Evolutionary conservation across 495 filamentous ascomycete genomes (phyloP).

Genomic region (Coniosporium apollinis): DNA sequence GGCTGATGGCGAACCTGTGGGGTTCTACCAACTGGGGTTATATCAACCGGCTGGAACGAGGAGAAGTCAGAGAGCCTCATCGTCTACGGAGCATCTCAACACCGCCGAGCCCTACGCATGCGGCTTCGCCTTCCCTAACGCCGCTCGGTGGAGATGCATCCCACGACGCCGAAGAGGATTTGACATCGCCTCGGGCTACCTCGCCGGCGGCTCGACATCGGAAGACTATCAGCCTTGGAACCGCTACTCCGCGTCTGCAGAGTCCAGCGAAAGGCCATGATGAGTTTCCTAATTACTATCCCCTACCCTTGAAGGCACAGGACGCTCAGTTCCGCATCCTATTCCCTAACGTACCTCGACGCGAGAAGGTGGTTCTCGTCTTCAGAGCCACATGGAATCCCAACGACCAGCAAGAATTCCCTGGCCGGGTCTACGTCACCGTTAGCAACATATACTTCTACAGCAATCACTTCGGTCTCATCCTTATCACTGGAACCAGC

Average conservation of each 20-base stretch:
- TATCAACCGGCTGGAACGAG: slow-evolving; percentile 45
- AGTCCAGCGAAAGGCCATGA: slow-evolving; percentile 17
- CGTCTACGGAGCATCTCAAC: slow-evolving; percentile 8
- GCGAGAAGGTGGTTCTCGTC: slow-evolving; percentile 66
- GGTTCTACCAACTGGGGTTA: slow-evolving; percentile 73
- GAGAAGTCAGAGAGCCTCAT: slow-evolving; percentile 16
- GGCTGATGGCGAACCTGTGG: slow-evolving; percentile 84
- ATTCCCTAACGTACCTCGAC: slow-evolving; percentile 59
- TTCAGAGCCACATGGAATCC: slow-evolving; percentile 61
- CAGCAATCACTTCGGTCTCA: slow-evolving; percentile 82
- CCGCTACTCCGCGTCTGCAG: neutral
- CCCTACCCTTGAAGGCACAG: slow-evolving; percentile 64
- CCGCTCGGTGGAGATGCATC: no score
- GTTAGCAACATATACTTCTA: slow-evolving; percentile 82
- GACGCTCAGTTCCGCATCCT: slow-evolving; percentile 85
- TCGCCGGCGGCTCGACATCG: no score
- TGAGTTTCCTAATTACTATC: slow-evolving; percentile 68
- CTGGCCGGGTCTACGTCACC: slow-evolving; percentile 81
- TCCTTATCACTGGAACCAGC: slow-evolving; percentile 57
- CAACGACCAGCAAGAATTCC: slow-evolving; percentile 63
- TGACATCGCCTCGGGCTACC: no score
- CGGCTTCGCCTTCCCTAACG: no score
- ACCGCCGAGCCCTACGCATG: slow-evolving; percentile 9
- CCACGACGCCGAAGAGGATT: no score
- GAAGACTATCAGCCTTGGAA: slow-evolving; percentile 69